These are phyloP conservation scores for Malus asiatica DNA, from an alignment of 306 rosid species.

Conservation along the genomic window DNA sequence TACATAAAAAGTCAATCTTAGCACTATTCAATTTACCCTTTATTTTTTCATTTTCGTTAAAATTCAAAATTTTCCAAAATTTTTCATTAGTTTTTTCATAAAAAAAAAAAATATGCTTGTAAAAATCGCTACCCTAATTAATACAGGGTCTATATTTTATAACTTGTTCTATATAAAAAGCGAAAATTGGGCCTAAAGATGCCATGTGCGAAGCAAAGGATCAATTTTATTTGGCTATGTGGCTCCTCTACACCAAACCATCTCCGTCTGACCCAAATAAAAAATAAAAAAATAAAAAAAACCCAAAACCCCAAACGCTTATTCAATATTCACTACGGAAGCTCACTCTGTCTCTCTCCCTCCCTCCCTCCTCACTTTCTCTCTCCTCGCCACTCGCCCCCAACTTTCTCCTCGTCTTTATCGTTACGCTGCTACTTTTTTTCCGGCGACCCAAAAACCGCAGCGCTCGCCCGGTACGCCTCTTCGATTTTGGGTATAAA, in stretches of 20 bases:
- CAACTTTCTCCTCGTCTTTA: not conserved
- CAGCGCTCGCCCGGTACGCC: constrained; percentile 16
- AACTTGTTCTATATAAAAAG: not conserved
- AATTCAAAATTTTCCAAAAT: too few relatives aligned
- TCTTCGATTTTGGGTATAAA: not conserved
- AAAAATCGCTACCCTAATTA: not conserved
- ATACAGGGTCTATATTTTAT: too few relatives aligned
- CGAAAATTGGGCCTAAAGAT: not conserved
- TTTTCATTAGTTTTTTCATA: too few relatives aligned
- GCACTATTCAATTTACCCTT: too few relatives aligned
- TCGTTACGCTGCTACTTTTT: not conserved
- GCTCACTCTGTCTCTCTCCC: not conserved
- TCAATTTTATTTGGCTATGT: not conserved
- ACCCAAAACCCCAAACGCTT: not conserved
- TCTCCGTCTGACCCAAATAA: too few relatives aligned
- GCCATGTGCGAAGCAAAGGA: not conserved
- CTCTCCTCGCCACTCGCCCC: not conserved
- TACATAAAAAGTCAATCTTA: too few relatives aligned
- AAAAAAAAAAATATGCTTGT: too few relatives aligned
- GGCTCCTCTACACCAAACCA: not conserved
- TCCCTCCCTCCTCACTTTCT: too few relatives aligned
- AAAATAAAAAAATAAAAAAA: too few relatives aligned
- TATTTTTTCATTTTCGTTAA: too few relatives aligned
- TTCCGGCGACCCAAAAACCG: not conserved
- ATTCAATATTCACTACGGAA: not conserved